Evolutionary conservation across 2,329 filamentous ascomycete species (phyloP), one percentile per base, ranked within the genome.

Genomic region (Hirsutella rhossiliensis): DNA sequence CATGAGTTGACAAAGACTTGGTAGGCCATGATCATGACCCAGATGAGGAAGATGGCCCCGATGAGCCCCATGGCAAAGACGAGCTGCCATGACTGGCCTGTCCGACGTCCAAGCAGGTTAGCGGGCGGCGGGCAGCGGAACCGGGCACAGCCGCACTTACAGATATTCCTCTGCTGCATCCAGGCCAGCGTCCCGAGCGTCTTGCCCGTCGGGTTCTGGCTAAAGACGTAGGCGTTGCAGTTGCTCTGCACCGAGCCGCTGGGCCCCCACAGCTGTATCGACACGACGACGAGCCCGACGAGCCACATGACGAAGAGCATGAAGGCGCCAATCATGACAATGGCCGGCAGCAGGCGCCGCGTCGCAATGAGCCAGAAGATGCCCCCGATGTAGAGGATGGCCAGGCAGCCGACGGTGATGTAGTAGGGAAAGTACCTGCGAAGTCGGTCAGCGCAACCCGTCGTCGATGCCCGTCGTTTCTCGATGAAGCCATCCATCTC

Each of bases 351-450:
- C 2, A 84, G 67, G 9, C 78, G 74, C 2, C 76, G 72, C 47
- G 76, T 68, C 44, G 70, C 71, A 50, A 82, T 81, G 27, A 84
- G 68, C 60, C 66, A 76, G 38, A 88, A 69, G 6, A 84, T 71
- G 3, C 79, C 60, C 46, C 76, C 57, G 46, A 90, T 78, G 64
- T 84, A 89, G 47, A 75, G 52, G 15, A 87, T 73, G 2, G 74
- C 73, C 20, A 88, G 73, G 18, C 67, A 55, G 23, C 64, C 63
- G 44, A 78, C 72, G 18, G 75, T 76, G 44, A 84, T 73, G 59
- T 71, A 78, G 67, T 82, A 84, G 9, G 78, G 67, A 50, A 84
- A 82, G 61, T 82, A 82, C 78, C 78, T 82, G 52, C 13, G n/a
- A 15, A 12, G 30, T 4, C 11, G 3, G n/a, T 18, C 17, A 32